phyloP scores from a whole-genome alignment of 2,329 filamentous ascomycete species.

The Coleophoma crateriformis region DNA sequence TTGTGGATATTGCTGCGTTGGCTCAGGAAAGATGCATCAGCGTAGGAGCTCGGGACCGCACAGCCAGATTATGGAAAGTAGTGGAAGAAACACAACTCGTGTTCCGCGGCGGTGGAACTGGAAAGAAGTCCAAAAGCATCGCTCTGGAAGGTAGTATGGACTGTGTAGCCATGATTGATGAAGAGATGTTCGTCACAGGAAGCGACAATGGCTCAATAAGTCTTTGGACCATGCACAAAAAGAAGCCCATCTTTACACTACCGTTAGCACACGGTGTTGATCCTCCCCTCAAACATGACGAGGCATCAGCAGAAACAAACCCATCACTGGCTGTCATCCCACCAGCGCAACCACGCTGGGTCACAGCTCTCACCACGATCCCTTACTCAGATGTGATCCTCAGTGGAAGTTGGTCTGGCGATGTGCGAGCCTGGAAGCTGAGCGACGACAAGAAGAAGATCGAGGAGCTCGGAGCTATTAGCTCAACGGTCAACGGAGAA shows the following conservation, averaged over 20 bases:
- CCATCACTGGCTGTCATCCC: conserved; percentile 56
- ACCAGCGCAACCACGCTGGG: conserved; percentile 71
- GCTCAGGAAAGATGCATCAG: conserved; percentile 85
- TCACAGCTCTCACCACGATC: conserved; percentile 81
- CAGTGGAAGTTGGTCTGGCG: conserved; percentile 92
- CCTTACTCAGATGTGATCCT: conserved; percentile 89
- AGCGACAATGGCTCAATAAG: conserved; percentile 84
- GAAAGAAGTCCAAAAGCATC: conserved; percentile 46
- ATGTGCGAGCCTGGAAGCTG: conserved; percentile 78
- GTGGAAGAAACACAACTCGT: conserved; percentile 93
- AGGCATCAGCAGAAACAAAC: conserved; percentile 67
- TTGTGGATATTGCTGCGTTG: conserved; percentile 77
- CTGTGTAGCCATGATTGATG: conserved; percentile 83
- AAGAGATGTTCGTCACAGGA: conserved; percentile 85
- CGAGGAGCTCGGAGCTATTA: conserved; percentile 65
- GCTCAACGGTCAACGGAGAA: conserved; percentile 6
- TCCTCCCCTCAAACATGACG: conserved; percentile 57
- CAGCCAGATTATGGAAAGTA: conserved; percentile 92
- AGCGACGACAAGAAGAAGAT: conserved; percentile 77
- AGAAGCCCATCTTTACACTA: conserved; percentile 83
- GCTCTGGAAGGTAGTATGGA: conserved; percentile 78
- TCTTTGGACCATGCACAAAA: conserved; percentile 87
- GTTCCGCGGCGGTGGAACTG: conserved; percentile 75
- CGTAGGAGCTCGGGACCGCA: conserved; percentile 86
- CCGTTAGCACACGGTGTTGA: conserved; percentile 83